These are phyloP conservation scores for Arthrocladium fulminans DNA, from an alignment of 2,329 filamentous ascomycete species.

Conservation along the genomic window DNA sequence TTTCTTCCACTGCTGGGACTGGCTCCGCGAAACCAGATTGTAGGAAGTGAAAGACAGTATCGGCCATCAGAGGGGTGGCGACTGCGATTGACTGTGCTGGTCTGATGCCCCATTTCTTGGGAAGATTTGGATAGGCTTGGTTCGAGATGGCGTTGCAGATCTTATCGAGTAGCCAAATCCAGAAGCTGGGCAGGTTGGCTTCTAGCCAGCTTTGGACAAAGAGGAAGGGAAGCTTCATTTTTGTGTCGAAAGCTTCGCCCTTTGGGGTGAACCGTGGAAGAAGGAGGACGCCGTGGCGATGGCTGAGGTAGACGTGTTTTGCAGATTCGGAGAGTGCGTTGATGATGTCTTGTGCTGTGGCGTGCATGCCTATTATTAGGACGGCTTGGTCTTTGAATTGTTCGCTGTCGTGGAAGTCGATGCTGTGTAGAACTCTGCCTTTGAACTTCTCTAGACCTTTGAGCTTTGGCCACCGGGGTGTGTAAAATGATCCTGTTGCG, in stretches of 20 bases:
- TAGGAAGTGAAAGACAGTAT: slow-evolving; percentile 23
- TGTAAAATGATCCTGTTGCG: slow-evolving; percentile 29
- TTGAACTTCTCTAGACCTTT: slow-evolving; percentile 31
- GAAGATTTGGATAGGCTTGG: slow-evolving; percentile 3
- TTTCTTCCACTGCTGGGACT: slow-evolving; percentile 2
- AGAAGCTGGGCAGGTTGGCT: slow-evolving; percentile 7
- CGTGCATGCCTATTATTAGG: slow-evolving; percentile 22
- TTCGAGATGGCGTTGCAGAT: slow-evolving; percentile 1
- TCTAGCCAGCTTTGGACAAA: slow-evolving; percentile 11
- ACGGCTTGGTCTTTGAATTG: slow-evolving; percentile 13
- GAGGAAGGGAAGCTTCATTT: slow-evolving; percentile 5
- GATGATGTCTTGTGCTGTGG: slow-evolving; percentile 21
- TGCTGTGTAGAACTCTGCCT: slow-evolving; percentile 37
- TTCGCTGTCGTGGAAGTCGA: slow-evolving; percentile 9
- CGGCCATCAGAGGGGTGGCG: slow-evolving; percentile 11
- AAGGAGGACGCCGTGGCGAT: slow-evolving; percentile 24
- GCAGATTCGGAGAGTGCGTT: slow-evolving; percentile 16
- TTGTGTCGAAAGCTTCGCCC: slow-evolving; percentile 12
- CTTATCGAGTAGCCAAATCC: slow-evolving; percentile 8
- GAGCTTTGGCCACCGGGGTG: slow-evolving; percentile 31
- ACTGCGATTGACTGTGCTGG: slow-evolving; percentile 6
- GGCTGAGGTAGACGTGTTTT: slow-evolving; percentile 19
- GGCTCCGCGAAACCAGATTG: slow-evolving; percentile 12
- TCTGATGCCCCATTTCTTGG: slow-evolving; percentile 7
- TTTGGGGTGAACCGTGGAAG: slow-evolving; percentile 18